A percentile compares a stretch with the other conserved stretches of the same genome.
These are phyloP conservation scores for Periglandula ipomoeae DNA, from an alignment of 2,329 filamentous ascomycete species.

Conservation along the genomic window DNA sequence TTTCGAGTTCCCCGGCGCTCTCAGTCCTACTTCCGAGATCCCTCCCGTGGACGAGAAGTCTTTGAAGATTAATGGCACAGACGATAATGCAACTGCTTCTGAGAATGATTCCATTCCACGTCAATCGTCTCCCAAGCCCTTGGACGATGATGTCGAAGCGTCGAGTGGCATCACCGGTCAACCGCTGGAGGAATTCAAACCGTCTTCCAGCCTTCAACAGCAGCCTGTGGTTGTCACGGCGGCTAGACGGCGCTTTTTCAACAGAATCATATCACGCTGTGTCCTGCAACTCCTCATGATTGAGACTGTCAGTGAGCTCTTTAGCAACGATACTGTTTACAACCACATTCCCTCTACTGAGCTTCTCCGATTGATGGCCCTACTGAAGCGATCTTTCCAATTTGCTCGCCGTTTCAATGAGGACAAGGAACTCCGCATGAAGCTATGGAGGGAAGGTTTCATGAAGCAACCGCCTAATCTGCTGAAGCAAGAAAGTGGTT, in stretches of 20 bases:
- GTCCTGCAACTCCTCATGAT: conserved; percentile 98
- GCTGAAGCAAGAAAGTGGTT: conserved; percentile 90
- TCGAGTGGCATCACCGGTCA: conserved; percentile 24
- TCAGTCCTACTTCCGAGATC: conserved; percentile 32
- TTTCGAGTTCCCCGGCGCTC: conserved; percentile 36
- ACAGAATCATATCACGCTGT: conserved; percentile 97
- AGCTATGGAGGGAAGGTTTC: conserved; percentile 94
- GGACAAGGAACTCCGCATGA: conserved; percentile 89
- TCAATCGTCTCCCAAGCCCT: conserved; percentile 18
- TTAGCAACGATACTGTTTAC: conserved; percentile 95
- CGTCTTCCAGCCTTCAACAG: conserved; percentile 66
- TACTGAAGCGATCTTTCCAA: conserved; percentile 91
- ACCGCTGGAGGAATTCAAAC: conserved; percentile 78
- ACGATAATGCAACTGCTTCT: conserved; percentile 24
- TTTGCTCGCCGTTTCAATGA: conserved; percentile 98
- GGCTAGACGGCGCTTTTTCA: conserved; percentile 90
- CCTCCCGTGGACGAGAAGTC: conserved; percentile 42
- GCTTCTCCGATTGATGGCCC: conserved; percentile 81
- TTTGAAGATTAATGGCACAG: conserved; percentile 50
- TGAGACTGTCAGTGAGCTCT: conserved; percentile 96
- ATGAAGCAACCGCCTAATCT: conserved; percentile 99
- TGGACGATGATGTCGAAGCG: conserved; percentile 26
- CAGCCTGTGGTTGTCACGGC: conserved; percentile 89
- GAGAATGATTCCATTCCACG: conserved; percentile 25
- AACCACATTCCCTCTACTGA: conserved; percentile 83